phyloP scores from a whole-genome alignment of 371 early-diverging fungal genomes.

The Homolaphlyctis polyrhiza region DNA sequence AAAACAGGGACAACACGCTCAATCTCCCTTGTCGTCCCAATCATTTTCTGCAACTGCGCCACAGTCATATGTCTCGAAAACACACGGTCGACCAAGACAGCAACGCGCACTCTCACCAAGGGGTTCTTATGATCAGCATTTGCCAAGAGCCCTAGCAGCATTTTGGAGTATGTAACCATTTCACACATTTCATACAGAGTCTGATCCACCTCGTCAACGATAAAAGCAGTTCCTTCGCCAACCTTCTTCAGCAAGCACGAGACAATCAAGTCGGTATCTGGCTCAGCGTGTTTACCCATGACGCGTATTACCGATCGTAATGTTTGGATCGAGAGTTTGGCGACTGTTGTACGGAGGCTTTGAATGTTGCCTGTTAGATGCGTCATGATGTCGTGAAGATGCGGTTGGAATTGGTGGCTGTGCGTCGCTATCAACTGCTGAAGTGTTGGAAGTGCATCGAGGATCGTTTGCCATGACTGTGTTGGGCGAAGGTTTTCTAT shows the following conservation, averaged over 20 bases:
- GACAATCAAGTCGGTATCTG: slow-evolving; percentile 18
- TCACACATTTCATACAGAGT: slow-evolving; percentile 9
- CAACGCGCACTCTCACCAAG: slow-evolving; percentile 10
- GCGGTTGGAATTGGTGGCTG: neutral
- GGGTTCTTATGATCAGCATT: slow-evolving; percentile 21
- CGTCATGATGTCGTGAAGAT: slow-evolving; percentile 12
- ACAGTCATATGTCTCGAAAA: slow-evolving; percentile 5
- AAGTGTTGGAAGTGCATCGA: slow-evolving; percentile 5
- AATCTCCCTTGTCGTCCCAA: slow-evolving; percentile 9
- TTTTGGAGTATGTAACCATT: neutral
- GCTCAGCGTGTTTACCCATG: slow-evolving; percentile 9
- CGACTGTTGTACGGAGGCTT: slow-evolving; percentile 23
- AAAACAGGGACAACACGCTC: slow-evolving; percentile 14
- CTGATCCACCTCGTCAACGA: slow-evolving; percentile 16
- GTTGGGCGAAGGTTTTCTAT: neutral
- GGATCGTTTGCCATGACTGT: neutral
- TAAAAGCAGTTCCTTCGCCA: slow-evolving; percentile 18
- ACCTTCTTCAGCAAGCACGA: slow-evolving; percentile 18
- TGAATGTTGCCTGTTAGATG: slow-evolving; percentile 10
- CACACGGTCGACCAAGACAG: slow-evolving; percentile 10
- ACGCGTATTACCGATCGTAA: slow-evolving; percentile 2
- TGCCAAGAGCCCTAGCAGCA: slow-evolving; percentile 5
- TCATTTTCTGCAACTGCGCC: slow-evolving; percentile 9
- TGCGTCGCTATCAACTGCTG: slow-evolving; percentile 2
- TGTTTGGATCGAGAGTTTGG: slow-evolving; percentile 13